Base-by-base conservation (phyloP, 257 asterid species). In the Rubia yunnanensis region DNA sequence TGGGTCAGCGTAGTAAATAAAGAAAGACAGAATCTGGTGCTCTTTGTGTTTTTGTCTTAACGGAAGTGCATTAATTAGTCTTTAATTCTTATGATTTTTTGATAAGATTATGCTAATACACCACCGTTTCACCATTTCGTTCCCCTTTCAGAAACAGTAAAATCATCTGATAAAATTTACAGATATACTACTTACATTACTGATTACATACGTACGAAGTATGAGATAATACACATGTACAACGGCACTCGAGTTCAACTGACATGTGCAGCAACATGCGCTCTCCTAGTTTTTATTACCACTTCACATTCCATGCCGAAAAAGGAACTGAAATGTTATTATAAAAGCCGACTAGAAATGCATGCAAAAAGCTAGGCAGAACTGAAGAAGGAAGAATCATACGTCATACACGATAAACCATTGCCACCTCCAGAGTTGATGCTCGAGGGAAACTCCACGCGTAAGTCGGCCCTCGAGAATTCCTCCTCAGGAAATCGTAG, bases 351-450 rank as follows among this genome's bases (percentile, higher is more conserved):
- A 15, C 52, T 44, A 44, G 8, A 44, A 44, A 15, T 17, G 48
- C 48, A 44, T 15, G 22, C 22, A 44, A 15, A 39, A 39, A 39
- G 17, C 48, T 39, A 39, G 48, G n/a, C 3, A n/a, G n/a, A n/a
- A n/a, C n/a, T n/a, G 52, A 15, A 44, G 52, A 44, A 44, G 52
- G 52, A 44, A 44, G 52, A 44, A 15, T 44, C 52, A 44, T 44
- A 44, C 52, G 65, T 89, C 82, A 92, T n/a, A 92, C 98, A 71
- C 77, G 95, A 81, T 87, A 92, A 32, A 92, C 61, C 98, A 89
- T 92, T 0, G 97, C 98, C 54, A 92, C 98, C 83, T 92, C 96
- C 54, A 92, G 77, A 3, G 98, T 89, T 5, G 98, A 87, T 1
- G 96, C 98, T 0, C 85, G 84, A 34, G 96, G 95, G 59, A 92